Evolutionary conservation across 495 filamentous ascomycete genomes (phyloP).

Genomic region (Penicillium antarcticum): DNA sequence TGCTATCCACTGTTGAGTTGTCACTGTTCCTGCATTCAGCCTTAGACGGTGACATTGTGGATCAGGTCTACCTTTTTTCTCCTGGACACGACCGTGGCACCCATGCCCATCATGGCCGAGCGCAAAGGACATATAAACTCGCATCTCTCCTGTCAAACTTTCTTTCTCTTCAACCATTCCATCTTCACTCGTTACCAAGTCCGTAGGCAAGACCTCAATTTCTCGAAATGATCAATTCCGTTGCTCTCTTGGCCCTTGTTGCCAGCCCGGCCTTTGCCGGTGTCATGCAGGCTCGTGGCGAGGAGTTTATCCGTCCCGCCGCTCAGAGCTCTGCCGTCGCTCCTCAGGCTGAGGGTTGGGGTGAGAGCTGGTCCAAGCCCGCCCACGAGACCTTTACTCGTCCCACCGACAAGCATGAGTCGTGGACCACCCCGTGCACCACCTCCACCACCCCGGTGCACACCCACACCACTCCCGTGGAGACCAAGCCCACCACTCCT

Average conservation of each 20-base stretch:
- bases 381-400: neutral
- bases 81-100: slow-evolving; percentile 34
- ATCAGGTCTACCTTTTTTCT: slow-evolving; percentile 25
- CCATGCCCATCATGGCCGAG: slow-evolving; percentile 17
- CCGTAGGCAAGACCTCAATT: slow-evolving; percentile 16
- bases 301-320: slow-evolving; percentile 9
- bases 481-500: slow-evolving; percentile 3
- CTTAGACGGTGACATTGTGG: slow-evolving; percentile 14
- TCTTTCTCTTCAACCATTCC: slow-evolving; percentile 17
- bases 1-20: slow-evolving; percentile 19
- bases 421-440: slow-evolving; percentile 15
- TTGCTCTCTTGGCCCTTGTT: slow-evolving; percentile 40
- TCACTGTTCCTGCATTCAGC: slow-evolving; percentile 22
- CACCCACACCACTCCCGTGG: neutral
- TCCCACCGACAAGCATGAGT: neutral
- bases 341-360: slow-evolving; percentile 2
- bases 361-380: slow-evolving; percentile 10
- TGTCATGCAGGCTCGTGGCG: slow-evolving; percentile 33
- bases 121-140: slow-evolving; percentile 30
- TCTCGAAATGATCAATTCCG: slow-evolving; percentile 40
- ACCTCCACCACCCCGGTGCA: slow-evolving; percentile 12
- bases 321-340: slow-evolving; percentile 3
- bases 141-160: slow-evolving; percentile 5
- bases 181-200: slow-evolving; percentile 40
- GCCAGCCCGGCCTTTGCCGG: slow-evolving; percentile 40